phyloP scores from a whole-genome alignment of 1,284 basidiomycete genomes.

The Ceratobasidium sp. region DNA sequence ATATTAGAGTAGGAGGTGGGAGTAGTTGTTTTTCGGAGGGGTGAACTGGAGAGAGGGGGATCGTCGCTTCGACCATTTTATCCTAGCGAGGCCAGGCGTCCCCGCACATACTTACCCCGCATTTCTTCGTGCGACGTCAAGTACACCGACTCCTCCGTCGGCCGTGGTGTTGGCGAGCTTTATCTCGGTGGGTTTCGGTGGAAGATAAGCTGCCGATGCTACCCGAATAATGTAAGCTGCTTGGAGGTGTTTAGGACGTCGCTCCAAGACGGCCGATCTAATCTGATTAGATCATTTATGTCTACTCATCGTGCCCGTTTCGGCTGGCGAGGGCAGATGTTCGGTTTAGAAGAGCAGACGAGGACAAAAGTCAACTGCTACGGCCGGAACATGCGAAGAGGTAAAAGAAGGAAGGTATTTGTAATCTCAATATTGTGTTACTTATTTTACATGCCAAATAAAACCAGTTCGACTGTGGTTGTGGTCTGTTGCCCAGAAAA shows the following conservation, averaged over 20 bases:
- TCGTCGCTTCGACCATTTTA: background rate
- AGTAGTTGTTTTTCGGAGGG: background rate
- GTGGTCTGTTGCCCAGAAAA: constrained; percentile 32
- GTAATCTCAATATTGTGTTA: constrained; percentile 34
- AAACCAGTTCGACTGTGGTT: constrained; percentile 14
- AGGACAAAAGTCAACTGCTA: too few relatives aligned
- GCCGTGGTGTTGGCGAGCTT: constrained; percentile 28
- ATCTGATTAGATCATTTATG: constrained; percentile 29
- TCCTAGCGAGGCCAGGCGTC: background rate
- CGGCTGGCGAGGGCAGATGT: background rate
- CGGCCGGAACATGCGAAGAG: constrained; percentile 1
- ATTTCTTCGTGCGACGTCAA: background rate
- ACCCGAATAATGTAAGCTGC: background rate
- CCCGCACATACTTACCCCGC: constrained; percentile 10
- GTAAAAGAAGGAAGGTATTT: constrained; percentile 10
- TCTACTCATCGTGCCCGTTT: background rate
- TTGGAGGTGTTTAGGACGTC: constrained; percentile 1
- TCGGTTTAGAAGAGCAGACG: constrained; percentile 1
- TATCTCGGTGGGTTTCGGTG: constrained; percentile 45
- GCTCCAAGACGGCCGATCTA: constrained; percentile 34
- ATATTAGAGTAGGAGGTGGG: background rate
- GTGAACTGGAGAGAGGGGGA: constrained; percentile 13
- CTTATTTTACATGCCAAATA: constrained; percentile 29
- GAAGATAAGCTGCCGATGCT: constrained; percentile 23
- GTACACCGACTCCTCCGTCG: constrained; percentile 34